Percentiles rank a stretch among this genome's conserved stretches.
Conservation (phyloP, 2,329 filamentous ascomycete species). For the Aspergillus sp. region DNA sequence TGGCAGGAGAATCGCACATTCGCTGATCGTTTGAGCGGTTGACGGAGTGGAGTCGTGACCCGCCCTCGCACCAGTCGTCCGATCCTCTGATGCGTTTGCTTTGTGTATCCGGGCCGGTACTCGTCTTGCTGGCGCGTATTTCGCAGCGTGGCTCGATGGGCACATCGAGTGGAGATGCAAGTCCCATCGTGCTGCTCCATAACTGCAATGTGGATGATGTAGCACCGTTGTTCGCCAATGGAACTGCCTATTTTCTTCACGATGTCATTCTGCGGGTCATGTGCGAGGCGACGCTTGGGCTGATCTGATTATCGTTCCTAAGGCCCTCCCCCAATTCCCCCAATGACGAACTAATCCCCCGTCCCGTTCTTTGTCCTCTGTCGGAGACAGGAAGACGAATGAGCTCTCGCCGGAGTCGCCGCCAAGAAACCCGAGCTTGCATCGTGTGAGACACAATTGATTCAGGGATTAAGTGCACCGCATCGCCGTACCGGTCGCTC, state of each 20-base stretch:
- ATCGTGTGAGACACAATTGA: constrained; percentile 8
- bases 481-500: neutral
- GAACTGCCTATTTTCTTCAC: neutral
- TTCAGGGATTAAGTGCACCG: constrained; percentile 5
- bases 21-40: constrained; percentile 17
- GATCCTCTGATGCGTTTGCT: constrained; percentile 5
- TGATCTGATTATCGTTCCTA: neutral
- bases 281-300: neutral
- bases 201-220: neutral
- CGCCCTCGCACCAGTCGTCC: constrained; percentile 8
- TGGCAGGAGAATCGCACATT: constrained; percentile 10
- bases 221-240: neutral
- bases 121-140: neutral
- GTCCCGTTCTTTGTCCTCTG: constrained; percentile 2
- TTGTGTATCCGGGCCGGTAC: neutral
- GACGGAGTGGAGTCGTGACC: constrained; percentile 13
- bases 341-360: neutral
- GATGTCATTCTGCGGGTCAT: neutral
- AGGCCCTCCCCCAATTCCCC: neutral
- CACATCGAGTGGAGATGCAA: neutral
- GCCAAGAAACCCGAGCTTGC: constrained; percentile 4
- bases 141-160: neutral
- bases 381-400: constrained; percentile 4
- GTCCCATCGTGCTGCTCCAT: neutral
- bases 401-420: constrained; percentile 1